These are phyloP conservation scores for Colletotrichum sp. DNA, from an alignment of 2,329 filamentous ascomycete species.

Conservation along the genomic window DNA sequence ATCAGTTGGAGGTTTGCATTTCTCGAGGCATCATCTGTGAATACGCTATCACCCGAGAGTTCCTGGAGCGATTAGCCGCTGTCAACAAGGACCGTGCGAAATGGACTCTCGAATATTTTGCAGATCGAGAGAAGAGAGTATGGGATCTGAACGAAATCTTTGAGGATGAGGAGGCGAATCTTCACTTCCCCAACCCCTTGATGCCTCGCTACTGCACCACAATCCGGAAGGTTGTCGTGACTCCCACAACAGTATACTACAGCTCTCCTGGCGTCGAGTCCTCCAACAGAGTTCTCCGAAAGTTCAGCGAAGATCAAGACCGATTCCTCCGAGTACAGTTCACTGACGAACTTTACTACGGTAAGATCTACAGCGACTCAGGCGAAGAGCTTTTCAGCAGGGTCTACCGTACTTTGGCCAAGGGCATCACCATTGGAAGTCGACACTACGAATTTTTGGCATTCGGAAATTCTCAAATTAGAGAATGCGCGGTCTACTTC, in stretches of 20 bases:
- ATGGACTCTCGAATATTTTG: conserved; percentile 76
- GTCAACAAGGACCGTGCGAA: conserved; percentile 55
- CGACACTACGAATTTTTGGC: conserved; percentile 89
- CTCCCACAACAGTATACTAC: conserved; percentile 83
- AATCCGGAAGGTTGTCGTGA: conserved; percentile 79
- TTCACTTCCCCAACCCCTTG: conserved; percentile 50
- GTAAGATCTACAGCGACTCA: conserved; percentile 62
- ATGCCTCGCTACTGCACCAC: conserved; percentile 77
- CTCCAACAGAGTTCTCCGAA: conserved; percentile 84
- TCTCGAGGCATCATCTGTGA: conserved; percentile 80
- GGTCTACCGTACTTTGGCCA: conserved; percentile 71
- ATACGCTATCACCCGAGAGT: conserved; percentile 71
- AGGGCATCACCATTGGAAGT: conserved; percentile 84
- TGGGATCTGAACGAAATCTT: conserved; percentile 79
- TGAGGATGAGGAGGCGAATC: conserved; percentile 52
- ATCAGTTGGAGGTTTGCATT: conserved; percentile 94
- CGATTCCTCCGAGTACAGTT: conserved; percentile 91
- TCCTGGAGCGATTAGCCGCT: conserved; percentile 66
- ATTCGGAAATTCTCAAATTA: conserved; percentile 93
- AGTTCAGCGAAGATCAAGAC: conserved; percentile 72
- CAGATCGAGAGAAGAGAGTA: conserved; percentile 65
- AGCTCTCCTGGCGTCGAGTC: conserved; percentile 81
- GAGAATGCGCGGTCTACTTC: conserved; percentile 92
- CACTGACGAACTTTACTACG: conserved; percentile 74
- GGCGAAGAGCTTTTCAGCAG: conserved; percentile 71